Base-by-base conservation (phyloP, 1,139 yeast genomes). In the Blastobotrys raffinosifermentans region DNA sequence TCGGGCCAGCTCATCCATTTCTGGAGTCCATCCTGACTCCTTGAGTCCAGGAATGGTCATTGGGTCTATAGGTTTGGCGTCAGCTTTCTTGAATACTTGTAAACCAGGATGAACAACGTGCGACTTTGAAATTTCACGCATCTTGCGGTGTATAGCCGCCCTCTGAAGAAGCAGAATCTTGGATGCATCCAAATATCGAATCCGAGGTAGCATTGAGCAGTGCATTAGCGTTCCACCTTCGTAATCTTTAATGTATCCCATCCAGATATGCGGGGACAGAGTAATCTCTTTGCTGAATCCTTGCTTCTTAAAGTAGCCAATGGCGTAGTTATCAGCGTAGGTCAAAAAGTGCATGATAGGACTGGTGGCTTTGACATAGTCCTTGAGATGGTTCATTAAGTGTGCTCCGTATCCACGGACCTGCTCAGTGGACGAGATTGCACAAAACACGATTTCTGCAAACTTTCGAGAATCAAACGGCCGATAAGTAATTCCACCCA, bases 161-260 rank as follows among this genome's bases (percentile, higher is more conserved):
- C 84, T 84, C 57, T 91, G 98, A 20, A 89, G 63, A 33, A 91
- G 66, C 36, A 93, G 63, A 29, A 91, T 85, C 60, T 89, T 89
- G 2, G 82, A 81, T 51, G 87, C 82, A 58, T 93, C 98, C 32
- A 91, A 69, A 59, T 93, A 91, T 46, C 98, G 73, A 39, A 84
- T 79, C 32, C 76, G 67, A 0, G 97, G 96, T 38, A 91, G 67
- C 95, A 89, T 89, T 1, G 91, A 68, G 58, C 98, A 93, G 62
- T 93, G 97, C 97, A 91, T 91, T 44, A 91, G 67, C 0, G 98
- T 93, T 51, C 98, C 98, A 25, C 99, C 99, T 65, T 91, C 99
- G 60, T 91, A 91, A 67, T 91, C 98, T 62, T 93, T 91, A 56
- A 91, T 91, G 60, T 91, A 91, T 4, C 99, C 99, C 93, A 87